Percentiles rank a stretch among this genome's conserved stretches.
Conservation (phyloP, 345 rosid species). For the Orychophragmus violaceus region DNA sequence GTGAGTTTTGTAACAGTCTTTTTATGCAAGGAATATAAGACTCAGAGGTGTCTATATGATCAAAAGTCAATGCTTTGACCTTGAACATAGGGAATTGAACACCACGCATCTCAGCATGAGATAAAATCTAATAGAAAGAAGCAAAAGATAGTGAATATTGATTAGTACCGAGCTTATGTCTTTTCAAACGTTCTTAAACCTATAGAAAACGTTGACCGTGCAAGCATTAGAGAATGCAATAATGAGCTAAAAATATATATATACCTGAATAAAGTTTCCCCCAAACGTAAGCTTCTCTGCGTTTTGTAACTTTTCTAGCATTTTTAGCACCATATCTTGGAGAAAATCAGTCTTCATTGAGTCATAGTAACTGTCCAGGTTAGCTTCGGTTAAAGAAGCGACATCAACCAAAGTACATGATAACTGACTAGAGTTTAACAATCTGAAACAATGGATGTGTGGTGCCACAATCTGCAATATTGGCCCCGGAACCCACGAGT, state of each 20-base stretch:
- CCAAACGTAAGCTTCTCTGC: slow-evolving; percentile 1
- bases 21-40: neutral
- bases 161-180: too few relatives aligned
- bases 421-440: neutral
- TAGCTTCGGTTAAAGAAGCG: slow-evolving; percentile 8
- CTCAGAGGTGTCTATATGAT: neutral
- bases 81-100: neutral
- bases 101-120: neutral
- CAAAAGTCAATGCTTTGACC: neutral
- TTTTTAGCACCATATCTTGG: neutral
- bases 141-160: neutral
- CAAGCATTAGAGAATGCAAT: neutral
- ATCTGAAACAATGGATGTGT: neutral
- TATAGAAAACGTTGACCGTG: neutral
- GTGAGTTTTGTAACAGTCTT: neutral
- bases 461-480: slow-evolving; percentile 9
- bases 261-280: neutral
- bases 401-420: neutral
- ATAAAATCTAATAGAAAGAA: neutral
- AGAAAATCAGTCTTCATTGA: neutral
- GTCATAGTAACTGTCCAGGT: neutral
- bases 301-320: neutral
- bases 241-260: neutral
- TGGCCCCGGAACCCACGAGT: neutral
- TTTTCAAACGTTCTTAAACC: neutral